phyloP scores from a whole-genome alignment of 257 asterid genomes.

The Eucommia ulmoides region DNA sequence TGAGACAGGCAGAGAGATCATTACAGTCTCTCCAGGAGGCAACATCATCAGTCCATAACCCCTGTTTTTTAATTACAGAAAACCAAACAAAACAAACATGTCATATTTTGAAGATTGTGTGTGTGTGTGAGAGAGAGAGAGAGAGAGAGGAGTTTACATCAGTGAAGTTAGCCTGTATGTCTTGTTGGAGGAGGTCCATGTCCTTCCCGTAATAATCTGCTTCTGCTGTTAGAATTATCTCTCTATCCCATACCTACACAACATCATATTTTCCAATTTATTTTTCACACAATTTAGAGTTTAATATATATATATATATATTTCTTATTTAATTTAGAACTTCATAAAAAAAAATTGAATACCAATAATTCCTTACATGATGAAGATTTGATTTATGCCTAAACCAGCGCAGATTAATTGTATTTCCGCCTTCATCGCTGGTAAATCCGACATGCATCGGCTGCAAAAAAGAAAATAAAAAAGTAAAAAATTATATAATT shows the following conservation, averaged over 20 bases:
- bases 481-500: no score
- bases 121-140: no score
- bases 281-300: no score
- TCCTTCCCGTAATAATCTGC: constrained; percentile 72
- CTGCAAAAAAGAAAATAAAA: constrained; percentile 14
- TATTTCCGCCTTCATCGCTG: constrained; percentile 86
- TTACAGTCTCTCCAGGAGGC: constrained; percentile 65
- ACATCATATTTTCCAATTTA: no score
- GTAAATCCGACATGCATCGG: constrained; percentile 93
- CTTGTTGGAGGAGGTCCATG: constrained; percentile 50
- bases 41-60: constrained; percentile 70
- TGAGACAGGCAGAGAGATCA: constrained; percentile 42
- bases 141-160: constrained; percentile 28
- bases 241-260: constrained; percentile 91
- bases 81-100: neutral
- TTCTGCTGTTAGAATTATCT: constrained; percentile 83
- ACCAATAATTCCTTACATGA: constrained; percentile 42
- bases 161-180: constrained; percentile 54
- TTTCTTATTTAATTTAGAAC: no score
- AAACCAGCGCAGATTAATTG: constrained; percentile 77
- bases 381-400: constrained; percentile 87
- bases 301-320: no score
- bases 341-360: neutral
- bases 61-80: constrained; percentile 22
- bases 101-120: no score